These are phyloP conservation scores for Diplotaxis tenuifolia DNA, from an alignment of 345 rosid genomes.

Conservation along the genomic window DNA sequence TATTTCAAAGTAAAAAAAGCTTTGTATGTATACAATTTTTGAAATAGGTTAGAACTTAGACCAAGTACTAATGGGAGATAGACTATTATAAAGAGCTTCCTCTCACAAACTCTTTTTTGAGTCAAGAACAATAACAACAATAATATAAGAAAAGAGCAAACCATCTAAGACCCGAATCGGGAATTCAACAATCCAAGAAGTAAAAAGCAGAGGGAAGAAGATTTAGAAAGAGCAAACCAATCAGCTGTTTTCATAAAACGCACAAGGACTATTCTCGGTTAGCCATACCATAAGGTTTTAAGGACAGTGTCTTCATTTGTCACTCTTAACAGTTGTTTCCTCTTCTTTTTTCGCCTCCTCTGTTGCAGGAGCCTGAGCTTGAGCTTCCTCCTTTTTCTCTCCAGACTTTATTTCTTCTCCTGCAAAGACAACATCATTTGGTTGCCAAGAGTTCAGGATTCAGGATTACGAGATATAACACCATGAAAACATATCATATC, in stretches of 20 bases:
- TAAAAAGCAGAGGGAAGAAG: neutral
- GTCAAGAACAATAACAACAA: neutral
- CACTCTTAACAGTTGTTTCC: slow-evolving; percentile 10
- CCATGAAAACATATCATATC: neutral
- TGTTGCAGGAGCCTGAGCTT: slow-evolving; percentile 4
- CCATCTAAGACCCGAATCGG: slow-evolving; percentile 5
- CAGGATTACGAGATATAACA: neutral
- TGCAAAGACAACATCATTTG: slow-evolving; percentile 12
- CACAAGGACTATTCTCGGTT: slow-evolving; percentile 22
- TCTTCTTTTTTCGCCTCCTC: slow-evolving; percentile 18
- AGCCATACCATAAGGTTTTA: slow-evolving; percentile 1
- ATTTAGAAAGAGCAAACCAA: slow-evolving; percentile 14
- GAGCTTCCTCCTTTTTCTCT: slow-evolving; percentile 22
- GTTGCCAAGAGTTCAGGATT: neutral
- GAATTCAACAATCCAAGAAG: slow-evolving; percentile 23
- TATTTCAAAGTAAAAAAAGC: neutral
- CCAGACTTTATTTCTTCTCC: slow-evolving; percentile 33
- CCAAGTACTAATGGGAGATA: neutral
- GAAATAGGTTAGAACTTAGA: neutral
- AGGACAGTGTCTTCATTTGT: slow-evolving; percentile 23
- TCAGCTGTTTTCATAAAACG: neutral
- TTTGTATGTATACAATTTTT: neutral
- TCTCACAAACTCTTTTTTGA: slow-evolving; percentile 30
- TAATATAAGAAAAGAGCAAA: slow-evolving; percentile 8
- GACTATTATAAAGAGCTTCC: slow-evolving; percentile 16